A percentile compares a stretch with the other conserved stretches of the same genome.
These are phyloP conservation scores for Fusarium sp. DNA, from an alignment of 2,329 filamentous ascomycete genomes.

Conservation along the genomic window DNA sequence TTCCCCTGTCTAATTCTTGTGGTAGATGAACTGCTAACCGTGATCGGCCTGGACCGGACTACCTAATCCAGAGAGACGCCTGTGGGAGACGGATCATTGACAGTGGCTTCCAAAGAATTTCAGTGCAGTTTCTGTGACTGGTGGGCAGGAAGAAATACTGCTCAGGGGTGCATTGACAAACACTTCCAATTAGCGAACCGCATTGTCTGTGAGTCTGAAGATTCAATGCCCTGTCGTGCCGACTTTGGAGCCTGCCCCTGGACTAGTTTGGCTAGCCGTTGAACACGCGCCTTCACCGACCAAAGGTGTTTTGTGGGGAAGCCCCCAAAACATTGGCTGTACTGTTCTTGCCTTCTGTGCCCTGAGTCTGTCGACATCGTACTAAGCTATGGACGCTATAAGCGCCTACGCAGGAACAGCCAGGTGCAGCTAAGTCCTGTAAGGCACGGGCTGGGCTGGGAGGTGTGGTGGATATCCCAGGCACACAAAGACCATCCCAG, in stretches of 20 bases:
- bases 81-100: not conserved
- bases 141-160: not conserved
- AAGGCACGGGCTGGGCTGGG: constrained; percentile 16
- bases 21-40: constrained; percentile 27
- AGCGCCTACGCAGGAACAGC: constrained; percentile 32
- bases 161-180: constrained; percentile 16
- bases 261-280: constrained; percentile 25
- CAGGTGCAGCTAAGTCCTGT: not conserved
- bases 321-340: not conserved
- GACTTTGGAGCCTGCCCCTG: constrained; percentile 12
- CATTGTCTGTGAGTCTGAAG: constrained; percentile 1
- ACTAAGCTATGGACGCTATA: not conserved
- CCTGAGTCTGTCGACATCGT: not conserved
- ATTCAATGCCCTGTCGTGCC: constrained; percentile 19
- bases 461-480: not conserved
- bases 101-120: not conserved
- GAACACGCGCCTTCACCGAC: constrained; percentile 34
- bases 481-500: not conserved
- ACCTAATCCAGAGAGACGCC: not conserved
- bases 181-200: constrained; percentile 25
- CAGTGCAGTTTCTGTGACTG: constrained; percentile 15
- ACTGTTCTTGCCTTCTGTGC: not conserved
- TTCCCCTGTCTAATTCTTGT: constrained; percentile 17
- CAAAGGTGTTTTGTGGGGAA: constrained; percentile 11
- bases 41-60: constrained; percentile 23